A percentile compares a stretch with the other conserved stretches of the same genome.
Evolutionary conservation across 1,284 basidiomycete genomes (phyloP).

Genomic region (Trametes hirsuta): DNA sequence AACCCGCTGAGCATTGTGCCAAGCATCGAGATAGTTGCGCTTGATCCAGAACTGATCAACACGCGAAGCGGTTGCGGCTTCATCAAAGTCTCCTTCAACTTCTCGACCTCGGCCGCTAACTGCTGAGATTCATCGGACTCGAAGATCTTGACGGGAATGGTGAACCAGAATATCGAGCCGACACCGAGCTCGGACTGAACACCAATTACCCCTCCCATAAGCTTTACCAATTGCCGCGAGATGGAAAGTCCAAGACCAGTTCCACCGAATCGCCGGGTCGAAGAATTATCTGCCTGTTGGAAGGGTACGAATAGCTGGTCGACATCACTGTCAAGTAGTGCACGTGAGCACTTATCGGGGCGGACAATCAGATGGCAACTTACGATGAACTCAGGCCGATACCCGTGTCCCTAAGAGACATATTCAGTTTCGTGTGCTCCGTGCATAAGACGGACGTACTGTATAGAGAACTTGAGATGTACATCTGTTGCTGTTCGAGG

Average conservation of each 20-base stretch:
- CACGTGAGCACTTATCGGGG: background rate
- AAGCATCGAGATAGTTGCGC: slow-evolving; percentile 57
- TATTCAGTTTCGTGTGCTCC: background rate
- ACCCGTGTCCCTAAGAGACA: slow-evolving; percentile 58
- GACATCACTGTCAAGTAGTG: slow-evolving; percentile 45
- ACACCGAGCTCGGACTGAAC: slow-evolving; percentile 64
- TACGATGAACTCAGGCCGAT: slow-evolving; percentile 61
- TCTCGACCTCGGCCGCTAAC: slow-evolving; percentile 51
- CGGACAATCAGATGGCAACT: background rate
- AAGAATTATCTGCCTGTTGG: slow-evolving; percentile 76
- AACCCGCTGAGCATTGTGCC: slow-evolving; percentile 61
- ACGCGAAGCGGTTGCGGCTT: slow-evolving; percentile 50
- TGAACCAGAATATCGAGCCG: slow-evolving; percentile 73
- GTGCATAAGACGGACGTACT: slow-evolving; percentile 42
- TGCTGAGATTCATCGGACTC: slow-evolving; percentile 53
- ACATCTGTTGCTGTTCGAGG: slow-evolving; percentile 46
- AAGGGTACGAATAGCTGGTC: slow-evolving; percentile 72
- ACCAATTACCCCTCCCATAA: slow-evolving; percentile 74
- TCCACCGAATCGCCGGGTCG: slow-evolving; percentile 71
- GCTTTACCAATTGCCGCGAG: slow-evolving; percentile 68
- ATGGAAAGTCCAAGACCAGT: slow-evolving; percentile 75
- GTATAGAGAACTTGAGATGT: slow-evolving; percentile 64
- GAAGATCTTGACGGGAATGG: slow-evolving; percentile 62
- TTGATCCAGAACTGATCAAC: slow-evolving; percentile 61
- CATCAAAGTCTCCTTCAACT: slow-evolving; percentile 47